These are phyloP conservation scores for Telfairia occidentalis DNA, from an alignment of 331 rosid species.

Conservation along the genomic window DNA sequence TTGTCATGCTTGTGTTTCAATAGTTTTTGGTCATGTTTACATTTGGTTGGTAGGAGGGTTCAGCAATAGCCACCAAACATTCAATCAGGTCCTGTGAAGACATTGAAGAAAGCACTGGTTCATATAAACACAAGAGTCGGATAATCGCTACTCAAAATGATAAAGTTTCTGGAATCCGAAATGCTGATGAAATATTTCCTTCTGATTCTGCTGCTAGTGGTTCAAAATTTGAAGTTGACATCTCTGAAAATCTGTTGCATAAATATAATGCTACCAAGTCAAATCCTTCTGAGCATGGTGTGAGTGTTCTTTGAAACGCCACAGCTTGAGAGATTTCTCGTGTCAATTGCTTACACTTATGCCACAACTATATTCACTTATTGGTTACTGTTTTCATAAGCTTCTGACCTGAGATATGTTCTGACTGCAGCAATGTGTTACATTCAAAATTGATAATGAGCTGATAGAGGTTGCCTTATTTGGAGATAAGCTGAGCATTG, in stretches of 20 bases:
- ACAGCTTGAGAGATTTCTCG: background rate
- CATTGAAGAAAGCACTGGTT: conserved; percentile 64
- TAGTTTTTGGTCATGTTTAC: conserved; percentile 13
- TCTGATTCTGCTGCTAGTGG: conserved; percentile 38
- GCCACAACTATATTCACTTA: background rate
- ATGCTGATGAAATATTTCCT: conserved; percentile 30
- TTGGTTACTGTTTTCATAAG: conserved; percentile 15
- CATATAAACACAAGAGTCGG: conserved; percentile 46
- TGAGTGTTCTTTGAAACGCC: conserved; percentile 32
- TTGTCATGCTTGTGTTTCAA: background rate
- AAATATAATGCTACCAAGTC: conserved; percentile 19
- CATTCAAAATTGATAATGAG: conserved; percentile 49
- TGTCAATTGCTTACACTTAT: background rate
- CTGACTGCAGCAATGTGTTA: conserved; percentile 38
- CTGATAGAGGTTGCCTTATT: conserved; percentile 35
- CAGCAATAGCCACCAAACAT: conserved; percentile 34
- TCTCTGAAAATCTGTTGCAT: conserved; percentile 33
- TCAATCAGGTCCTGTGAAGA: conserved; percentile 20
- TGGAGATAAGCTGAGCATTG: conserved; percentile 38
- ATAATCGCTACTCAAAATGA: conserved; percentile 22
- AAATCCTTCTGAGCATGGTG: conserved; percentile 29
- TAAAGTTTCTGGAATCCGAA: conserved; percentile 36
- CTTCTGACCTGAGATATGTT: conserved; percentile 21
- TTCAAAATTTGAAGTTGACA: conserved; percentile 38
- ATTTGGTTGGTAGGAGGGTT: conserved; percentile 39